Conservation (phyloP, 495 filamentous ascomycete species). For the Sporormia fimetaria region DNA sequence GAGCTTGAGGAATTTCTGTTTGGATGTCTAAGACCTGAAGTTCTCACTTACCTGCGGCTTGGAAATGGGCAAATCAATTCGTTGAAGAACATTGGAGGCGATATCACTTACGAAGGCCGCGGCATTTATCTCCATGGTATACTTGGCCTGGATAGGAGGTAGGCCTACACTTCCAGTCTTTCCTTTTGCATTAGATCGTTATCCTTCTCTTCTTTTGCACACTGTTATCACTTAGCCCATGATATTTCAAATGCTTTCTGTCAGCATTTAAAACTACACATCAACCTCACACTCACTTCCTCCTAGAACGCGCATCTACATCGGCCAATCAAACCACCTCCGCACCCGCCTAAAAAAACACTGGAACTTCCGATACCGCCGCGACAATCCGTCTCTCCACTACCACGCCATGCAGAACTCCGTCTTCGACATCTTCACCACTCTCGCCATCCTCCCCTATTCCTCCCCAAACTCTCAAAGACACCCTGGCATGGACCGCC, state of each 20-base stretch:
- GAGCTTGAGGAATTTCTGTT: conserved; percentile 7
- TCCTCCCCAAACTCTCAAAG: neutral
- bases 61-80: conserved; percentile 1
- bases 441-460: conserved; percentile 12
- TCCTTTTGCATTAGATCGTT: neutral
- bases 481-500: conserved; percentile 9
- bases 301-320: conserved; percentile 12
- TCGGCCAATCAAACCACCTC: conserved; percentile 19
- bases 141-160: conserved; percentile 10
- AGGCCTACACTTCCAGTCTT: neutral
- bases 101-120: conserved; percentile 8
- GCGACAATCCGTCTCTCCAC: conserved; percentile 23
- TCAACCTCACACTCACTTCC: no score
- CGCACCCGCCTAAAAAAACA: conserved; percentile 12
- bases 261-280: neutral
- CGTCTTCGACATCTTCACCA: conserved; percentile 10
- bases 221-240: neutral
- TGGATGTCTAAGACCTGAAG: conserved; percentile 6
- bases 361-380: conserved; percentile 21
- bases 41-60: conserved; percentile 1
- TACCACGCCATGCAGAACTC: conserved; percentile 20
- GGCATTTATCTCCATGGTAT: conserved; percentile 12
- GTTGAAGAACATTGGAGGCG: conserved; percentile 15
- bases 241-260: no score
- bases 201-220: neutral